Evolutionary conservation across 495 filamentous ascomycete species (phyloP), one percentile per base, ranked within the genome.

Genomic region (Neurospora hispaniola): DNA sequence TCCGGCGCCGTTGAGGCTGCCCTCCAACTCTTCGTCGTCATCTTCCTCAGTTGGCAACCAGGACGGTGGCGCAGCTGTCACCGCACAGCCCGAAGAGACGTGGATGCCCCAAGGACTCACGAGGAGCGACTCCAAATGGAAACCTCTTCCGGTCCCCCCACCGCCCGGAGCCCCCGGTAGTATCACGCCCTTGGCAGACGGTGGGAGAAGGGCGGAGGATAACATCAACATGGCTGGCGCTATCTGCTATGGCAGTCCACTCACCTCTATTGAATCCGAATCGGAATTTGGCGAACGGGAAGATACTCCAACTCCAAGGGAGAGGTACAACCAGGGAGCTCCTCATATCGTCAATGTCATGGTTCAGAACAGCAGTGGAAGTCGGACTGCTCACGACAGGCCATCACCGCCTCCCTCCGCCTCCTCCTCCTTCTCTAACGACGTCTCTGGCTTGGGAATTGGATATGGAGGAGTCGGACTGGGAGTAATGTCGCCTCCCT

Each of bases 121-220:
- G 5, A 73, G 75, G 20, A 76, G 77, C 16, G 48, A 73, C 42
- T 76, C 78, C 2, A 75, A 48, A 20, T 77, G 77, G 77, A 79
- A 79, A 43, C 76, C 76, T 1, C 76, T 80, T 4, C 76, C 78
- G 0, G 43, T n/a, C 0, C 74, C 76, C 0, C 77, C 77, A 0
- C 54, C 54, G 23, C 54, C 54, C 12, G 54, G 54, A 31, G 54
- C 54, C 10, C 54, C 12, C 23, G 27, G 54, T 14, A 31, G 54
- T 12, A 6, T 62, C 54, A 62, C 54, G 27, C 54, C 54, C 12
- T 31, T 62, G 23, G 54, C 16, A 16, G 14, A 62, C 3, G 23
- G 23, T 23, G 27, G 27, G 5, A 12, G 20, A 23, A 54, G 46
- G 46, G n/a, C 46, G 6, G 54, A 62, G 12, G 54, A 62, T 35